A percentile compares a stretch with the other conserved stretches of the same genome.
Evolutionary conservation across 2,329 filamentous ascomycete genomes (phyloP).

Genomic region (Ophiognomonia clavigignenti-juglandacearum): DNA sequence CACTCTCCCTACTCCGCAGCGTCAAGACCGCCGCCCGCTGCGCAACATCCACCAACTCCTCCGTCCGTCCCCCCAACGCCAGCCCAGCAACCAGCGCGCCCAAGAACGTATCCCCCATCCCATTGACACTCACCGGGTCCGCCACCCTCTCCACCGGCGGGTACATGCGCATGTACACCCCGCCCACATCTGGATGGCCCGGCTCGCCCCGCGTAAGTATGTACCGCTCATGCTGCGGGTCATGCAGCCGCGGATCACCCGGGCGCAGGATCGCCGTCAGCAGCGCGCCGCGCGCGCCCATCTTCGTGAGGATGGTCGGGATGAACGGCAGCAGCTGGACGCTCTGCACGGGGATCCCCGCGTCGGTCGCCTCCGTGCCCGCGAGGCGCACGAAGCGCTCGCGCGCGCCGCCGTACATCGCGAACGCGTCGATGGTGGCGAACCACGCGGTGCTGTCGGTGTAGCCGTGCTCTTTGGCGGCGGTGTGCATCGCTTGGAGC

Average conservation of each 20-base stretch:
- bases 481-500: constrained; percentile 70
- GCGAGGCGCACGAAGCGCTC: constrained; percentile 69
- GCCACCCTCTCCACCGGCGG: constrained; percentile 61
- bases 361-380: constrained; percentile 62
- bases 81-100: constrained; percentile 80
- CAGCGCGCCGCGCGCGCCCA: constrained; percentile 71
- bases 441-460: constrained; percentile 73
- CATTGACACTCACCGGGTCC: constrained; percentile 85
- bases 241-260: constrained; percentile 63
- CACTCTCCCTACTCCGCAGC: constrained; percentile 68
- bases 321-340: constrained; percentile 86
- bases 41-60: constrained; percentile 69
- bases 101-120: constrained; percentile 88
- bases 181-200: constrained; percentile 55
- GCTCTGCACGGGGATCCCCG: constrained; percentile 76
- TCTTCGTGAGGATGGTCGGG: constrained; percentile 77
- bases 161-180: constrained; percentile 76
- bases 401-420: constrained; percentile 66
- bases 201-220: constrained; percentile 62
- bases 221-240: constrained; percentile 59
- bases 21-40: constrained; percentile 78
- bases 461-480: constrained; percentile 61
- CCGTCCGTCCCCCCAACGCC: constrained; percentile 50
- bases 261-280: constrained; percentile 64
- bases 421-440: constrained; percentile 70